Percentiles rank a stretch among this genome's conserved stretches.
phyloP scores from a whole-genome alignment of 495 filamentous ascomycete species.

The Trichocladium uniseriatum region DNA sequence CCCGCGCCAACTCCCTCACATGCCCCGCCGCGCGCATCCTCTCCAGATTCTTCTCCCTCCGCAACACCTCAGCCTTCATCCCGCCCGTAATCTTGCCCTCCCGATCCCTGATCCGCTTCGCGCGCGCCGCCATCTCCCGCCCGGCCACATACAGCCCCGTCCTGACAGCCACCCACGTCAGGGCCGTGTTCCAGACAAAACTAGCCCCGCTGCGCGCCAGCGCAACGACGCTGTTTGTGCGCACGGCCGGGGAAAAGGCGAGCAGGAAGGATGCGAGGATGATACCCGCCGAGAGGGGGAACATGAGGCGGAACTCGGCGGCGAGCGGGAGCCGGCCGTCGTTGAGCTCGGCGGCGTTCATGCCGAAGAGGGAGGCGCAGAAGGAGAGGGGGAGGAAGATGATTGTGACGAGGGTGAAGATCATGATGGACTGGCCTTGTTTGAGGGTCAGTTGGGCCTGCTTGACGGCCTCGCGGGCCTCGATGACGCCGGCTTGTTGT shows the following conservation, averaged over 20 bases:
- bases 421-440: constrained; percentile 53
- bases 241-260: constrained; percentile 23
- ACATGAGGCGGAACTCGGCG: constrained; percentile 26
- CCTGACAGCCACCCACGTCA: constrained; percentile 15
- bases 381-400: constrained; percentile 39
- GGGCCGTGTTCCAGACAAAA: constrained; percentile 12
- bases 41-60: constrained; percentile 17
- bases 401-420: constrained; percentile 57
- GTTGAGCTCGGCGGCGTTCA: constrained; percentile 29
- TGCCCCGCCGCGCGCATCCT: constrained; percentile 14
- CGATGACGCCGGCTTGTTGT: constrained; percentile 53
- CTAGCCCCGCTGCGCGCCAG: constrained; percentile 8
- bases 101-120: constrained; percentile 8
- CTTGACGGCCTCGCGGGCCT: constrained; percentile 47
- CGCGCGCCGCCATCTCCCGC: constrained; percentile 5
- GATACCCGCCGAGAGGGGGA: constrained; percentile 25
- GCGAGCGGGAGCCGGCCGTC: constrained; percentile 14
- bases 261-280: constrained; percentile 26
- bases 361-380: constrained; percentile 31
- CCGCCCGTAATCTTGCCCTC: constrained; percentile 14
- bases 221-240: constrained; percentile 9
- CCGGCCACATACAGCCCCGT: constrained; percentile 16
- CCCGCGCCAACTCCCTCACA: constrained; percentile 7
- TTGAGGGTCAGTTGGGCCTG: constrained; percentile 50
- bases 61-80: constrained; percentile 21